Conservation (phyloP, 805 yeast genomes). For the Wickerhamiella brachini region DNA sequence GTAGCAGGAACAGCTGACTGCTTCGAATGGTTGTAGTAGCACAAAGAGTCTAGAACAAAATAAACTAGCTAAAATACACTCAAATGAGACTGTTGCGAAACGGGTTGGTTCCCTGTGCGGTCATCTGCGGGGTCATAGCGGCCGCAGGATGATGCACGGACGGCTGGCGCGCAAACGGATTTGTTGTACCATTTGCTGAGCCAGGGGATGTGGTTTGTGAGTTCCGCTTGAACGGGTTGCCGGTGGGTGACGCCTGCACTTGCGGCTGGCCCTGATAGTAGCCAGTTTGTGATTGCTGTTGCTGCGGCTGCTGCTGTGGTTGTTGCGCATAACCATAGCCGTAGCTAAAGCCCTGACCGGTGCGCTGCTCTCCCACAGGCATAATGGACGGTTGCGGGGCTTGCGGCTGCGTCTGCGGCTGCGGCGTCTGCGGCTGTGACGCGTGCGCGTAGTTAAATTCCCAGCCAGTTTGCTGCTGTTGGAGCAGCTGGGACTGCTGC, state of each 20-base stretch:
- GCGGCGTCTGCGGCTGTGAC: constrained; percentile 5
- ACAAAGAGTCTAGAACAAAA: not conserved
- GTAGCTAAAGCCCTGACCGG: not conserved
- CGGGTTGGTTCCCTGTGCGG: constrained; percentile 12
- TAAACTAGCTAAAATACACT: not conserved
- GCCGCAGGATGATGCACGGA: not conserved
- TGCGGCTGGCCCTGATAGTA: constrained; percentile 18
- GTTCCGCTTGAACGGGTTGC: constrained; percentile 11
- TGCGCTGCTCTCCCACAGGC: not conserved
- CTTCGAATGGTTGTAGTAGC: not conserved
- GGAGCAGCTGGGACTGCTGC: constrained; percentile 18
- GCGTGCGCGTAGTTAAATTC: not conserved
- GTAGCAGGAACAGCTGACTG: too few relatives aligned
- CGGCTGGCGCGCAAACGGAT: not conserved
- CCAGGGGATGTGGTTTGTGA: constrained; percentile 31
- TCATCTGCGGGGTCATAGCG: not conserved
- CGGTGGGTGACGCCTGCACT: constrained; percentile 21
- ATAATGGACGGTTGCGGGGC: not conserved
- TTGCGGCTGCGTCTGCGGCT: constrained; percentile 9
- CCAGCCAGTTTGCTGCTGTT: constrained; percentile 16
- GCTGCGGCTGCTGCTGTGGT: not conserved
- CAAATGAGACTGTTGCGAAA: constrained; percentile 20
- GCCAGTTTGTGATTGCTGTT: not conserved
- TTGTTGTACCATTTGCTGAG: constrained; percentile 7
- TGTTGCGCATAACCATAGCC: not conserved